Conservation (phyloP, 2,329 filamentous ascomycete species). For the Ophioceras dolichostomum region DNA sequence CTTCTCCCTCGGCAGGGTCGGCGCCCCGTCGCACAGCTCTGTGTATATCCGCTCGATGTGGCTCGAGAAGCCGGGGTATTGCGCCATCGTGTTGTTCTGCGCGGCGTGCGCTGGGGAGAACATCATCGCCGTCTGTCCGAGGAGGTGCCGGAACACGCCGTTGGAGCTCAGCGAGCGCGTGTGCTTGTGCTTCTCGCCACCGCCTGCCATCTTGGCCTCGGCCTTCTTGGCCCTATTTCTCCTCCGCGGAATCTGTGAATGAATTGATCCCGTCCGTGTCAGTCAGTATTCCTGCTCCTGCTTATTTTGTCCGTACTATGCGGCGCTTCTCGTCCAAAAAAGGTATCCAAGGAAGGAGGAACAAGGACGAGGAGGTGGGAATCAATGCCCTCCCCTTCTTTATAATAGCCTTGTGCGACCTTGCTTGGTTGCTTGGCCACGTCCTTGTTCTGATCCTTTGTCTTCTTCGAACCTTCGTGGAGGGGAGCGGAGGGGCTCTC, state of each 20-base stretch:
- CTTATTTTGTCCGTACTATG: no score
- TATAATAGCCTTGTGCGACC: no score
- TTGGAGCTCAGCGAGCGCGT: neutral
- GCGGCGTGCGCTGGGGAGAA: constrained; percentile 11
- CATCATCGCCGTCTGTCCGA: constrained; percentile 16
- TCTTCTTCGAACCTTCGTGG: no score
- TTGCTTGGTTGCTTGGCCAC: no score
- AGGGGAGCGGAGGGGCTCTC: no score
- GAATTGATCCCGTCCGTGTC: neutral
- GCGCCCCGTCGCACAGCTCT: constrained; percentile 22
- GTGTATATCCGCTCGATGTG: constrained; percentile 36
- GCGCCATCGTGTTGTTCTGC: constrained; percentile 5
- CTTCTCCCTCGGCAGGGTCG: constrained; percentile 20
- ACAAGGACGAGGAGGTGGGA: neutral
- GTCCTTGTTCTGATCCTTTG: no score
- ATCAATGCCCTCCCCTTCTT: neutral
- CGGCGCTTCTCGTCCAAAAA: no score
- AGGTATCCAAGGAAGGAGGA: neutral
- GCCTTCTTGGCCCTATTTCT: no score
- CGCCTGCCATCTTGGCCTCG: constrained; percentile 1
- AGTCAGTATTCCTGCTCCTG: no score
- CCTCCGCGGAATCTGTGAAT: neutral
- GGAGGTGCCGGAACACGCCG: constrained; percentile 6
- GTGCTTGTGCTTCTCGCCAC: constrained; percentile 1
- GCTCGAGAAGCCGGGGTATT: constrained; percentile 19